Base-by-base conservation (phyloP, 1,284 basidiomycete species). In the Abortiporus biennis region DNA sequence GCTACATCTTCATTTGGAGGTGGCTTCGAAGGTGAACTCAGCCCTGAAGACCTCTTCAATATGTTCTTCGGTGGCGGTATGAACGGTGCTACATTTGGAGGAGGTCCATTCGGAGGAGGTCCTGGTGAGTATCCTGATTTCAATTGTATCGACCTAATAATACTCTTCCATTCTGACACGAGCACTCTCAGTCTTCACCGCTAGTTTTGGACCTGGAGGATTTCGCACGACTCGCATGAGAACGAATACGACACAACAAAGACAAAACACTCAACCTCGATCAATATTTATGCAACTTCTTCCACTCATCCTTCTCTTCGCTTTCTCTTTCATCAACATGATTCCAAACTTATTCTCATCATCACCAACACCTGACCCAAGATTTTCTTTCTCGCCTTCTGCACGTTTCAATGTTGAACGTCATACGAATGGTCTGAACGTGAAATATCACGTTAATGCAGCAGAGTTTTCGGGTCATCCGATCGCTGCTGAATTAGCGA, bases 1-100 rank as follows among this genome's bases (percentile, higher is more conserved):
- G 65, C 71, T 22, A 54, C 67, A 30, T 56, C 68, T 29, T 66
- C 68, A 22, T 83, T 78, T 50, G 68, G 69, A 33, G 70, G 71
- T 3, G 69, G 61, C 1, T 88, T 86, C 53, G 87, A 90, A 8
- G 81, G 82, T 40, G 94, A 97, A 59, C 72, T 99, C 53, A 92
- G 89, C 46, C 92, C 95, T 1, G 92, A 97, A 64, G 95, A 99
- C 50, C 60, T 99, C 42, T 99, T 99, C 74, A 95, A 97, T 59
- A 94, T 96, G 89, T 98, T 99, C 78, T 99, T 99, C 61, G 93
- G 91, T 17, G 85, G 85, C 15, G 71, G 71, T 22, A 66, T 61
- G 63, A n/a, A n/a, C n/a, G n/a, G n/a, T n/a, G n/a, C n/a, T n/a
- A n/a, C n/a, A n/a, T n/a, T n/a, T n/a, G 64, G 68, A 15, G 71